Evolutionary conservation across 1,284 basidiomycete species (phyloP).

Genomic region (Tilletia walkeri): DNA sequence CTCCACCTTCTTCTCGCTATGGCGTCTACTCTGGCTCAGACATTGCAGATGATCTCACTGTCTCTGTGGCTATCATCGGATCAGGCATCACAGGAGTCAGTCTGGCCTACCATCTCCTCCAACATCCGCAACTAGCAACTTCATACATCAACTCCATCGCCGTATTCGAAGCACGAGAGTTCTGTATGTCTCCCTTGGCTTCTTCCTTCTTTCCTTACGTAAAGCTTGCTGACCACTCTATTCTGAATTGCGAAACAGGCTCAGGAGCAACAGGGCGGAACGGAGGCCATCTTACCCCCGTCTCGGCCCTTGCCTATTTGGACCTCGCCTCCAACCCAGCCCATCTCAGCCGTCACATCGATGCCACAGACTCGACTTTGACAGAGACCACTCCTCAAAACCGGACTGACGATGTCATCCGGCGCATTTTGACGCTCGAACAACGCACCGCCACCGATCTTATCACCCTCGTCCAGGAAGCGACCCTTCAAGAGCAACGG

Average conservation of each 20-base stretch:
- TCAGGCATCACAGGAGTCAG: slow-evolving; percentile 38
- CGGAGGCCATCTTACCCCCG: slow-evolving; percentile 42
- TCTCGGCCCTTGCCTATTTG: slow-evolving; percentile 33
- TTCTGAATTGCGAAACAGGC: slow-evolving; percentile 12
- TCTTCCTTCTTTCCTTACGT: not conserved
- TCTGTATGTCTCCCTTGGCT: slow-evolving; percentile 22
- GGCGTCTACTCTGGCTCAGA: not conserved
- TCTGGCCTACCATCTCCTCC: slow-evolving; percentile 33
- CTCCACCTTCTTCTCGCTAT: not conserved
- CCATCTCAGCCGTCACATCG: slow-evolving; percentile 24
- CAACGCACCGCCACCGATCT: slow-evolving; percentile 24
- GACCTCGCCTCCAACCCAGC: slow-evolving; percentile 33
- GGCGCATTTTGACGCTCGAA: slow-evolving; percentile 34
- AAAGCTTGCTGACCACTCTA: not conserved
- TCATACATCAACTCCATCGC: slow-evolving; percentile 20
- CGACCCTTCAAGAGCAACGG: not conserved
- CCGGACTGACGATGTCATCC: slow-evolving; percentile 22
- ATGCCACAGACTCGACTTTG: not conserved
- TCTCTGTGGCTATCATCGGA: slow-evolving; percentile 34
- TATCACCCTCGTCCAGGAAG: slow-evolving; percentile 21
- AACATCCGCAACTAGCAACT: slow-evolving; percentile 1
- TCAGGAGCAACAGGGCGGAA: slow-evolving; percentile 42
- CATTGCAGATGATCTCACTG: not conserved
- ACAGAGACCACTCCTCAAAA: not conserved
- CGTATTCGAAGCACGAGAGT: slow-evolving; percentile 35